Evolutionary conservation across 768 basidiomycete genomes (phyloP).

Genomic region (Boletus sp.): DNA sequence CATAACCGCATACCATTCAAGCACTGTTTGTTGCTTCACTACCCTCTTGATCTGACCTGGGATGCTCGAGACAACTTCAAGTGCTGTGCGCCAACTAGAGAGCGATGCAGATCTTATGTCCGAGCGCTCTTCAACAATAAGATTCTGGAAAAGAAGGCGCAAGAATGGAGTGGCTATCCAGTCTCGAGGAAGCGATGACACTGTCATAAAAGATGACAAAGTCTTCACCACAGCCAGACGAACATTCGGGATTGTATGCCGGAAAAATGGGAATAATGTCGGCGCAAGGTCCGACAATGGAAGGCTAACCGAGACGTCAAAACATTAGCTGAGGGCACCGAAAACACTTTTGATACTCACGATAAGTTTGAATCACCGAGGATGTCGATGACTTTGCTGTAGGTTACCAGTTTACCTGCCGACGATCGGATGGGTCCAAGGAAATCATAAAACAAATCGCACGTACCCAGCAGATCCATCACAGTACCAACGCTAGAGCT

Average conservation of each 20-base stretch:
- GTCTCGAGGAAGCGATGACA: conserved; percentile 65
- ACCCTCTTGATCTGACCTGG: conserved; percentile 50
- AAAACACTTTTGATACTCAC: conserved; percentile 44
- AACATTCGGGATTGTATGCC: conserved; percentile 92
- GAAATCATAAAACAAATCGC: conserved; percentile 11
- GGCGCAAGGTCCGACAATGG: conserved; percentile 81
- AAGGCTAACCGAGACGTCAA: conserved; percentile 41
- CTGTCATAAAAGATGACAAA: conserved; percentile 79
- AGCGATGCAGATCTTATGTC: conserved; percentile 80
- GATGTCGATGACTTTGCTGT: conserved; percentile 71
- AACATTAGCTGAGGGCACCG: conserved; percentile 2
- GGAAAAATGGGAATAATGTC: conserved; percentile 92
- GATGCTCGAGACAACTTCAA: conserved; percentile 49
- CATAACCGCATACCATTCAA: conserved; percentile 83
- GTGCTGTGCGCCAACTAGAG: conserved; percentile 67
- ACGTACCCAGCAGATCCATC: conserved; percentile 90
- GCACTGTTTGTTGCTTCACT: conserved; percentile 54
- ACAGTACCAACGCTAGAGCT: conserved; percentile 95
- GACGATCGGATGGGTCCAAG: conserved; percentile 3
- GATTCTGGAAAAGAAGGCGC: conserved; percentile 87
- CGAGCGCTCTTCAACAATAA: conserved; percentile 83
- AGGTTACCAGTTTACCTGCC: conserved; percentile 78
- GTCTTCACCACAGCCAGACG: conserved; percentile 91
- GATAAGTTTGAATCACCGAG: conserved; percentile 65
- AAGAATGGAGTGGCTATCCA: conserved; percentile 82